Percentiles rank a stretch among this genome's conserved stretches.
Conservation (phyloP, 2,329 filamentous ascomycete species). For the Ascocoryne sarcoides region DNA sequence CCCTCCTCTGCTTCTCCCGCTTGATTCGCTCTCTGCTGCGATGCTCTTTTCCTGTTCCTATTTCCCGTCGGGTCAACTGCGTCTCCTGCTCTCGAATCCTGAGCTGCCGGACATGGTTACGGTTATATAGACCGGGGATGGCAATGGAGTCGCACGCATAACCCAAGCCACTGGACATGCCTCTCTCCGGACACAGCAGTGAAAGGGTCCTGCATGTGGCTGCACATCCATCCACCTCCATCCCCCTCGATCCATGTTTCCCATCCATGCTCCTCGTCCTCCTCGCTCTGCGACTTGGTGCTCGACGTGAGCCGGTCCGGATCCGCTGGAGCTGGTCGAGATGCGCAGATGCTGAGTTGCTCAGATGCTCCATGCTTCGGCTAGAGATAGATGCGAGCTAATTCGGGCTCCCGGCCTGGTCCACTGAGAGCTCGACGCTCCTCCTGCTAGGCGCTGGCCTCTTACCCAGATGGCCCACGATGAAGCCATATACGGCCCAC, state of each 20-base stretch:
- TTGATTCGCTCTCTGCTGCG: too few species aligned
- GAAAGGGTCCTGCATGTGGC: slow-evolving; percentile 20
- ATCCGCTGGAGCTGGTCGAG: slow-evolving; percentile 39
- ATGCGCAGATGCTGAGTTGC: slow-evolving; percentile 17
- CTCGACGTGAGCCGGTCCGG: slow-evolving; percentile 34
- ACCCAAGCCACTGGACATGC: background rate
- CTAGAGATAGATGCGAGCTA: slow-evolving; percentile 33
- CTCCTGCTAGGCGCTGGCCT: slow-evolving; percentile 35
- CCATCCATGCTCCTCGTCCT: slow-evolving; percentile 16
- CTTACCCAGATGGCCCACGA: slow-evolving; percentile 25
- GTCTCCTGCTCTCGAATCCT: too few species aligned
- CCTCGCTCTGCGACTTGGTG: slow-evolving; percentile 22
- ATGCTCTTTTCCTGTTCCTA: too few species aligned
- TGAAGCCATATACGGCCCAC: slow-evolving; percentile 33
- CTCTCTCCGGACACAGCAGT: background rate
- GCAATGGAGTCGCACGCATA: background rate
- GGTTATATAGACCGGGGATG: too few species aligned
- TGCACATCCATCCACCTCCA: too few species aligned
- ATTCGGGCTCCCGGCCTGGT: slow-evolving; percentile 26
- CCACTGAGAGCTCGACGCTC: slow-evolving; percentile 36
- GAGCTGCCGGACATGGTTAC: too few species aligned
- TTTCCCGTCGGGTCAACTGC: too few species aligned
- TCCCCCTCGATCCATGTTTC: too few species aligned
- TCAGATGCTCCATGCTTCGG: slow-evolving; percentile 31
- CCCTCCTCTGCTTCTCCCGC: too few species aligned